Base-by-base conservation (phyloP, 768 basidiomycete genomes). In the Mycena indigotica region DNA sequence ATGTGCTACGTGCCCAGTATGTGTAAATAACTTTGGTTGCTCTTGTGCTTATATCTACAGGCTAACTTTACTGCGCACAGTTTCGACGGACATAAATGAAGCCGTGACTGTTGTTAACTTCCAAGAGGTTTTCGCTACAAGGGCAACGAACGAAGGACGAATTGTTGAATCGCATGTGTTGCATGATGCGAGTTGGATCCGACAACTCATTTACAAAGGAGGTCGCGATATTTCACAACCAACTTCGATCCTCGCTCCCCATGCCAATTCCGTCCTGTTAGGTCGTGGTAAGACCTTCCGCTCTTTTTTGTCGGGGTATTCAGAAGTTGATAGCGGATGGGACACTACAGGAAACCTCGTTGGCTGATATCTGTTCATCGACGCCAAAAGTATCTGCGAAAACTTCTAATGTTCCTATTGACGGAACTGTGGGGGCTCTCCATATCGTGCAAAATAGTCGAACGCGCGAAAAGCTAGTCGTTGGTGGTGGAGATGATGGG, bases 401-500 rank as follows among this genome's bases (percentile, higher is more conserved):
- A 29, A 65, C 66, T 3, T 88, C 87, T 0, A 72, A 82, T 26
- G 39, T 70, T 0, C 64, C 84, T 2, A 65, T 92, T 17, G 68
- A 74, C 52, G 85, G 81, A 0, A 60, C 60, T 52, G 68, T 93
- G 57, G 61, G 79, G 28, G 69, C 73, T 10, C 70, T 94, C 28
- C 82, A 86, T 64, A 61, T 80, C 17, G 77, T 84, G 8, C 78
- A 81, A 50, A 87, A 88, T 61, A 73, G 76, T 17, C 69, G 84
- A 32, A 88, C 85, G 1, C 80, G 79, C 32, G 84, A 90, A 58
- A 79, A 73, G 17, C 81, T 84, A 28, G 73, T 95, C 16, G 72
- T 92, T 15, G 92, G 89, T 15, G 91, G 93, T 2, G 82, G 80
- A 0, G 87, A 89, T 55, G 89, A 92, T 64, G 93, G 93, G 3